Conservation (phyloP, 164 flowering plant species). For the Annona cherimola region DNA sequence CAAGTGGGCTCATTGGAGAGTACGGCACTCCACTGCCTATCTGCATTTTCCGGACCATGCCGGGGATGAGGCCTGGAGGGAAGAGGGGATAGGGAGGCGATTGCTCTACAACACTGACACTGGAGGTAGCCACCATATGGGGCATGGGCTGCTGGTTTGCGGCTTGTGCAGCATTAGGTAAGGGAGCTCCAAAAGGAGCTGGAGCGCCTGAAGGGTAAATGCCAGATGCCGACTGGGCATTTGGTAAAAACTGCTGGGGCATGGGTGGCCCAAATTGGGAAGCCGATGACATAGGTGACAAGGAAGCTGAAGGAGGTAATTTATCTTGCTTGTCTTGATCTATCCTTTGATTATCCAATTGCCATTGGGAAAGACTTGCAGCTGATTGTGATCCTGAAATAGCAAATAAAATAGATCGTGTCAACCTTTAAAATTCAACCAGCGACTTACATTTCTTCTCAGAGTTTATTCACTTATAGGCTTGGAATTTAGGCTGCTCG, state of each 20-base stretch:
- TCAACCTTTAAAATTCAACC: background rate
- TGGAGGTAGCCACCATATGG: slow-evolving; percentile 25
- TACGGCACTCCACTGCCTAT: slow-evolving; percentile 99
- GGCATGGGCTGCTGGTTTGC: slow-evolving; percentile 34
- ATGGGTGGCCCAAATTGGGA: slow-evolving; percentile 19
- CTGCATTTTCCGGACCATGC: slow-evolving; percentile 97
- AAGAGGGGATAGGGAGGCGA: slow-evolving; percentile 88
- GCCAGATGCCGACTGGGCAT: slow-evolving; percentile 26
- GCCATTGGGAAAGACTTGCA: slow-evolving; percentile 50
- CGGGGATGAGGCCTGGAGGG: slow-evolving; percentile 97
- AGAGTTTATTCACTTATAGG: background rate
- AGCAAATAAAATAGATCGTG: background rate
- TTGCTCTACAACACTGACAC: slow-evolving; percentile 46
- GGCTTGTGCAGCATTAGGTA: slow-evolving; percentile 44
- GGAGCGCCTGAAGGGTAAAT: slow-evolving; percentile 18
- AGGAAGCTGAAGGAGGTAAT: slow-evolving; percentile 23
- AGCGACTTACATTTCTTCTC: background rate
- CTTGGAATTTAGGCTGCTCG: background rate
- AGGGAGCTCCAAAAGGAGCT: slow-evolving; percentile 41
- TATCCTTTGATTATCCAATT: slow-evolving; percentile 44
- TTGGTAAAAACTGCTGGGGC: slow-evolving; percentile 50
- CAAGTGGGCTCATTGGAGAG: slow-evolving; percentile 96
- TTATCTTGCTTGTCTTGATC: slow-evolving; percentile 54
- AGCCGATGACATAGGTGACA: slow-evolving; percentile 27
- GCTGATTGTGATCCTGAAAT: background rate